Evolutionary conservation across 2,329 filamentous ascomycete genomes (phyloP).

Genomic region (Zalaria sp.): DNA sequence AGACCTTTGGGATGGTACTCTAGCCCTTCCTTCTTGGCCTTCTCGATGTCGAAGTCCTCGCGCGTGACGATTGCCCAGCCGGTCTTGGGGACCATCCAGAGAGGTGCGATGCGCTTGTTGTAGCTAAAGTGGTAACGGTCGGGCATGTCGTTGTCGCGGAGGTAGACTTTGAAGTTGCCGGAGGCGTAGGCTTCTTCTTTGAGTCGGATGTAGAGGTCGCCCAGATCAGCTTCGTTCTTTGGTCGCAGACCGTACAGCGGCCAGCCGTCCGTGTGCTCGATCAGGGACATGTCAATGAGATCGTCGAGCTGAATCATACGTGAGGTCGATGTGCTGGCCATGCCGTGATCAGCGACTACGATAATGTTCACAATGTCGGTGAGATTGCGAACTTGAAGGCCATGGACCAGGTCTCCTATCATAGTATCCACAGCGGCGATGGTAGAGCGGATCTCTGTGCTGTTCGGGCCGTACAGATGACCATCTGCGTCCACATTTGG

Average conservation of each 20-base stretch:
- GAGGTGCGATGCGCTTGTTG: conserved; percentile 78
- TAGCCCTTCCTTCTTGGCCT: conserved; percentile 47
- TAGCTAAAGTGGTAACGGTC: conserved; percentile 80
- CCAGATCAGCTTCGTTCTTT: conserved; percentile 52
- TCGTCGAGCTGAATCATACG: conserved; percentile 84
- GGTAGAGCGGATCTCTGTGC: conserved; percentile 70
- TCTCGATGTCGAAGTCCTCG: conserved; percentile 60
- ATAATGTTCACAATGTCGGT: conserved; percentile 86
- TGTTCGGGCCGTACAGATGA: conserved; percentile 84
- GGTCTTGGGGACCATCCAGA: conserved; percentile 86
- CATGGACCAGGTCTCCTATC: conserved; percentile 61
- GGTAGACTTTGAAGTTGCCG: conserved; percentile 72
- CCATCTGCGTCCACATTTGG: conserved; percentile 82
- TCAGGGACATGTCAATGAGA: conserved; percentile 59
- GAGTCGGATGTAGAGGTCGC: conserved; percentile 48
- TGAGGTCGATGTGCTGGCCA: conserved; percentile 78
- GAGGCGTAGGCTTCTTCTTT: conserved; percentile 45
- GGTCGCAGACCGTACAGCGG: conserved; percentile 80
- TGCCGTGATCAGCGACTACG: conserved; percentile 94
- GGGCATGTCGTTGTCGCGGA: conserved; percentile 78
- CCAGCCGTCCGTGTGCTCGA: conserved; percentile 87
- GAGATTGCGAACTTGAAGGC: conserved; percentile 68
- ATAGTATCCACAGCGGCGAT: conserved; percentile 72
- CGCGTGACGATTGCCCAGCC: conserved; percentile 85
- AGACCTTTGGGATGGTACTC: conserved; percentile 71